Conservation (phyloP, 1,139 yeast species). For the Pneumocystis sp. region DNA sequence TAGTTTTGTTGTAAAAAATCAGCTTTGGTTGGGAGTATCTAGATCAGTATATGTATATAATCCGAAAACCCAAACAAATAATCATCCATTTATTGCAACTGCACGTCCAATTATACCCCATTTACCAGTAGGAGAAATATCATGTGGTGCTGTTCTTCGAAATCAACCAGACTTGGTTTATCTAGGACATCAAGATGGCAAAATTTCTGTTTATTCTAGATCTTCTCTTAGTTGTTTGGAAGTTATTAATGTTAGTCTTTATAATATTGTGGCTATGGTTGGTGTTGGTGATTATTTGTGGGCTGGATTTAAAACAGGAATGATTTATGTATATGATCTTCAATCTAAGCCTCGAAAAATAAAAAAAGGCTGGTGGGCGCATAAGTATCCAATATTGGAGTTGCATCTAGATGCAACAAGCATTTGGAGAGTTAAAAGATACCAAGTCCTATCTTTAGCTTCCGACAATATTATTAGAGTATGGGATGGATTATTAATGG, state of each 20-base stretch:
- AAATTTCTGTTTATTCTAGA: constrained; percentile 24
- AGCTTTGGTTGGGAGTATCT: constrained; percentile 27
- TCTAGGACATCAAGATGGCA: constrained; percentile 32
- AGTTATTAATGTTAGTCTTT: constrained; percentile 23
- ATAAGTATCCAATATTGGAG: constrained; percentile 21
- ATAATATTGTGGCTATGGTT: constrained; percentile 23
- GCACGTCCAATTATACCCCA: constrained; percentile 21
- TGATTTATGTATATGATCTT: constrained; percentile 25
- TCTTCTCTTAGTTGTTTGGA: constrained; percentile 20
- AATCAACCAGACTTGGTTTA: constrained; percentile 22
- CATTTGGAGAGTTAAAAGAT: constrained; percentile 16
- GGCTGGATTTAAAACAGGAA: constrained; percentile 30
- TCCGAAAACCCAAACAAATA: constrained; percentile 18
- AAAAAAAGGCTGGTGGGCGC: constrained; percentile 29
- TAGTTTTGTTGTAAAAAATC: constrained; percentile 20
- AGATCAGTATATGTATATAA: constrained; percentile 24
- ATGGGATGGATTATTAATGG: constrained; percentile 27
- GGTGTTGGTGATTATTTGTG: constrained; percentile 25
- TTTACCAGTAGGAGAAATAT: constrained; percentile 21
- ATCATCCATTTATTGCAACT: constrained; percentile 18
- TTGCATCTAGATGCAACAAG: constrained; percentile 16
- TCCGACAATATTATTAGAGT: constrained; percentile 19
- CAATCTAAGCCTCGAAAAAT: constrained; percentile 24
- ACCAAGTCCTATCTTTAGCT: constrained; percentile 17
- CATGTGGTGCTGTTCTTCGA: constrained; percentile 22